phyloP scores from a whole-genome alignment of 495 filamentous ascomycete genomes.

The Penicillium riverlandense region DNA sequence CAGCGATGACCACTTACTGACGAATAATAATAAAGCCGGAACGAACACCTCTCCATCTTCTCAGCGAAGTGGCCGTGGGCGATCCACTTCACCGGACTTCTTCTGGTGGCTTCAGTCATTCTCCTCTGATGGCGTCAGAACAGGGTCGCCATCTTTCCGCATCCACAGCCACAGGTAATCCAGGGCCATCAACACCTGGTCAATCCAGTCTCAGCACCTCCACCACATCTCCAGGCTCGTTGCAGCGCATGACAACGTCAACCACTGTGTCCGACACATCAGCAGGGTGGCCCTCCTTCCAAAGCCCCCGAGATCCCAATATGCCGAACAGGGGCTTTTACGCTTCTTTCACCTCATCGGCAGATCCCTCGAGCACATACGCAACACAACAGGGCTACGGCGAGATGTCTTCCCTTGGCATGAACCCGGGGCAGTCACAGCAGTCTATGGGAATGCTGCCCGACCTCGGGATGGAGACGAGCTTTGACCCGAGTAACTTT shows the following conservation, averaged over 20 bases:
- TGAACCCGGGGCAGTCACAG: conserved; percentile 3
- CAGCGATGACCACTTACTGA: not conserved
- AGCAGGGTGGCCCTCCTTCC: not conserved
- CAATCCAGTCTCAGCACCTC: not conserved
- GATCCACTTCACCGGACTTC: conserved; percentile 24
- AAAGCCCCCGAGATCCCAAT: conserved; percentile 2
- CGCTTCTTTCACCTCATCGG: conserved; percentile 2
- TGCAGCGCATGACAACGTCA: too few relatives aligned
- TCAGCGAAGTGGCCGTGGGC: conserved; percentile 62
- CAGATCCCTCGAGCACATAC: conserved; percentile 4
- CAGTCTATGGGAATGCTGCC: conserved; percentile 18
- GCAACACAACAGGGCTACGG: conserved; percentile 4
- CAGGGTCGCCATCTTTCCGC: too few relatives aligned
- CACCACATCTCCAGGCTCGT: not conserved
- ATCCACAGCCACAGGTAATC: too few relatives aligned
- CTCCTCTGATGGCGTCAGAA: too few relatives aligned
- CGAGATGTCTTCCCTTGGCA: conserved; percentile 5
- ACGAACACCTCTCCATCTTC: conserved; percentile 54
- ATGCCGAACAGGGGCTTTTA: conserved; percentile 6
- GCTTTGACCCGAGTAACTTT: conserved; percentile 22
- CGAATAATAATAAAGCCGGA: conserved; percentile 9
- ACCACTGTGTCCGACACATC: too few relatives aligned
- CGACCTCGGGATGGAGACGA: conserved; percentile 20
- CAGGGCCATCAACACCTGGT: too few relatives aligned
- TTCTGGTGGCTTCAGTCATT: not conserved